Evolutionary conservation across 2,329 filamentous ascomycete genomes (phyloP), one percentile per base, ranked within the genome.

Genomic region (Neocatenulostroma microsporum): DNA sequence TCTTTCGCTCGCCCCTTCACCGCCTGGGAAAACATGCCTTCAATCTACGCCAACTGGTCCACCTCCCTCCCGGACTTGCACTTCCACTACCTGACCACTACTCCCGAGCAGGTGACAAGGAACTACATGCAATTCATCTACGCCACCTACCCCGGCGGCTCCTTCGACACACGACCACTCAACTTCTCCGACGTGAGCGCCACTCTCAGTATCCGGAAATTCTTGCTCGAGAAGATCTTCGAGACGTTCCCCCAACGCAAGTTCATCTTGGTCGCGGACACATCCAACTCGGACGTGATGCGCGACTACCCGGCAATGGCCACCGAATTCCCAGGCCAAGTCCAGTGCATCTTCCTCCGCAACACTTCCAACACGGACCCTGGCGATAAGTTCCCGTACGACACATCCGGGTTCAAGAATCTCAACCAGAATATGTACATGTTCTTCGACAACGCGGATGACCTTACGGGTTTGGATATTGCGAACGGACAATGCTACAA

Each of bases 91-190:
- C 68, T 88, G 14, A 88, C 83, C 0, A 88, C 83, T 0, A 85
- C 82, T 0, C 83, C 83, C 0, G 83, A 87, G 61, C 83, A 88
- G 57, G 72, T 78, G 4, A 85, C 83, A 0, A 69, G 82, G 27
- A 81, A 79, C 47, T 88, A 88, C 63, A 85, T 86, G 81, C 72
- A 82, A 41, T 74, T 82, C 60, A 86, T 88, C 57, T 87, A 82
- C 67, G 74, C 76, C 52, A 84, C 73, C 5, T 88, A 88, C 55
- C 84, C 84, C 0, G 72, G 78, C 11, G 84, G 84, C 29, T 82
- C 77, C 28, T 86, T 86, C 55, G 83, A 88, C 51, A 85, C 81
- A 1, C 74, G 82, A 0, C 82, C 84, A 0, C 71, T 88, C 14
- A 87, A 88, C 66, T 86, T 88, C 63, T 80, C 74, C n/a, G 80